Evolutionary conservation across 768 basidiomycete species (phyloP), one percentile per base, ranked within the genome.

Genomic region (Holtermanniella nyarrowii): DNA sequence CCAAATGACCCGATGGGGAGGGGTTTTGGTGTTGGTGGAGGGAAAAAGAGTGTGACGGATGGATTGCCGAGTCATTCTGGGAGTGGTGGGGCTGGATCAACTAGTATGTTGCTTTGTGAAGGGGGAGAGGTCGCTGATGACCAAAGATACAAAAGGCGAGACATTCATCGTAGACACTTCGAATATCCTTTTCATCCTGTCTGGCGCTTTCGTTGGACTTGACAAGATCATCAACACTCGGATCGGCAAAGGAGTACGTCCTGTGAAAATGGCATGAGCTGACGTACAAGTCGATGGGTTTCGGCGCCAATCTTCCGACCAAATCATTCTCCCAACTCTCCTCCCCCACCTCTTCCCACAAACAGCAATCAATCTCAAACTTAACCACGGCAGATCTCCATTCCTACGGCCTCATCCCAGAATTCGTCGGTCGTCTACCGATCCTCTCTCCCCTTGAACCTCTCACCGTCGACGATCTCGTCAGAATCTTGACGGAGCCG

Each of bases 341-440:
- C 51, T 27, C 20, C 37, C 3, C 47, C 47, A 5, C 46, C 45
- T 10, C 20, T 47, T 0, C 11, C 45, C 18, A 21, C 51, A 3
- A 45, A 46, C 2, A 46, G 52, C 3, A 42, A 48, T 10, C 45
- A 55, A 0, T 18, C 52, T 12, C 59, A 50, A 65, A 62, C n/a
- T 45, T 70, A 13, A 49, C 49, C 27, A 54, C 56, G 42, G 41
- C 61, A 81, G 89, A 96, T 74, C 78, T 96, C 10, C 78, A 85
- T 3, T 80, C 83, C 77, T 95, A 84, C 56, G 90, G 90, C 79
- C 84, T 95, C 57, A 96, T 96, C 52, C 91, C 91, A 21, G 91
- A 97, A 50, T 96, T 97, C 61, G 79, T 93, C 46, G 88, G 86
- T 16, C 85, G 93, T 24, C 73, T 95, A n/a, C 91, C 91, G 3